Conservation (phyloP, 2,329 filamentous ascomycete species). For the Rhynchosporium graminicola region DNA sequence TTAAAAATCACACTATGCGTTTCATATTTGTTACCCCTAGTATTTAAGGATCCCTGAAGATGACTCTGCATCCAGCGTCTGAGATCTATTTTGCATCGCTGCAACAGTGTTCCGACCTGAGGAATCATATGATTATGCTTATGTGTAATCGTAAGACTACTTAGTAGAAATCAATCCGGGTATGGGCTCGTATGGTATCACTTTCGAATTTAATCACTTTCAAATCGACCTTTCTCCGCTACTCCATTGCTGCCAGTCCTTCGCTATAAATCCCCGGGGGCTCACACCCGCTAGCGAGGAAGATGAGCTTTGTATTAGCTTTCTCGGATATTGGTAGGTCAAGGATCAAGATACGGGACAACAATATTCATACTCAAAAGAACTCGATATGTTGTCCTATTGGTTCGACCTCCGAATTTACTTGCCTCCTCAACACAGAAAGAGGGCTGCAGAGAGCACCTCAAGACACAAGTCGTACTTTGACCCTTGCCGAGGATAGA, state of each 20-base stretch:
- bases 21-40: too few species aligned
- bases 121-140: too few species aligned
- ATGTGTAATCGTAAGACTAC: too few species aligned
- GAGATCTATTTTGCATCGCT: too few species aligned
- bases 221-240: neutral
- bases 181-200: neutral
- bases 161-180: too few species aligned
- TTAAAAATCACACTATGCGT: too few species aligned
- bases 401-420: neutral
- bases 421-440: neutral
- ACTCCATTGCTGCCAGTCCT: neutral
- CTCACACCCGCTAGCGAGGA: too few species aligned
- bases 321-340: neutral
- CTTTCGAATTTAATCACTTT: neutral
- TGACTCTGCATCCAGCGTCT: too few species aligned
- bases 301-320: slow-evolving; percentile 8
- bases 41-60: too few species aligned
- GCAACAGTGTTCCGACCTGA: too few species aligned
- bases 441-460: slow-evolving; percentile 3
- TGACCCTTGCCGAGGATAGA: neutral
- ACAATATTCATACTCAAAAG: neutral
- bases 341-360: neutral
- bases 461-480: neutral
- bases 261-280: neutral
- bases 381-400: neutral